These are phyloP conservation scores for Schizophyllum commune DNA, from an alignment of 1,284 basidiomycete genomes.

Conservation along the genomic window DNA sequence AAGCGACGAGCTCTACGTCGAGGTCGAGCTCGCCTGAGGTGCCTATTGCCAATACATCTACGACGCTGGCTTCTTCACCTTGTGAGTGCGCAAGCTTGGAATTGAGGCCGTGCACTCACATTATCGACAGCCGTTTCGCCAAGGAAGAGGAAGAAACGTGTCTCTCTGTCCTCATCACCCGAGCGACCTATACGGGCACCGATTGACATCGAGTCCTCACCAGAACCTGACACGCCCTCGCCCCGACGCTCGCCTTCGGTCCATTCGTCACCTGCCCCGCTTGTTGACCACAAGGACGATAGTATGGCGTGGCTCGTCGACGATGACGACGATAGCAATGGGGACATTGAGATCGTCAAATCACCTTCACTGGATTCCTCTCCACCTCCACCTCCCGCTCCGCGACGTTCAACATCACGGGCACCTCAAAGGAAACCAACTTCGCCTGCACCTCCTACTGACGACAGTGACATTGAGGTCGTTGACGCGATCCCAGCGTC, in stretches of 20 bases:
- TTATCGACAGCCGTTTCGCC: neutral
- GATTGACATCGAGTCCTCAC: neutral
- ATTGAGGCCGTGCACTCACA: no score
- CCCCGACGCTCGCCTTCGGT: neutral
- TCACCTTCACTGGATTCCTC: neutral
- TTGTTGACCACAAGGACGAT: constrained; percentile 11
- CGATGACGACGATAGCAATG: constrained; percentile 46
- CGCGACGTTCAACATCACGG: neutral
- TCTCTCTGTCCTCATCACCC: neutral
- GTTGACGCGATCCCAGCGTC: constrained; percentile 37
- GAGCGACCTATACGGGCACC: neutral
- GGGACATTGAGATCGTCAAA: neutral
- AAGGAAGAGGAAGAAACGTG: constrained; percentile 22
- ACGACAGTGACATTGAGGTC: constrained; percentile 34
- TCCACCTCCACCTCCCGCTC: neutral
- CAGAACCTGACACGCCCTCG: neutral
- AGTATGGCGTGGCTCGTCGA: constrained; percentile 61
- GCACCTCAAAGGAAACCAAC: neutral
- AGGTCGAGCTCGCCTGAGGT: constrained; percentile 14
- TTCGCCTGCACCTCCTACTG: neutral
- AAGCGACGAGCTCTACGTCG: constrained; percentile 32
- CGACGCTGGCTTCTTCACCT: neutral
- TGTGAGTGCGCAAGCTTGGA: neutral
- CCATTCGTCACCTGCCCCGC: neutral
- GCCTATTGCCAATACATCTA: neutral